Evolutionary conservation across 2,329 filamentous ascomycete genomes (phyloP).

Genomic region (Nemania abortiva): DNA sequence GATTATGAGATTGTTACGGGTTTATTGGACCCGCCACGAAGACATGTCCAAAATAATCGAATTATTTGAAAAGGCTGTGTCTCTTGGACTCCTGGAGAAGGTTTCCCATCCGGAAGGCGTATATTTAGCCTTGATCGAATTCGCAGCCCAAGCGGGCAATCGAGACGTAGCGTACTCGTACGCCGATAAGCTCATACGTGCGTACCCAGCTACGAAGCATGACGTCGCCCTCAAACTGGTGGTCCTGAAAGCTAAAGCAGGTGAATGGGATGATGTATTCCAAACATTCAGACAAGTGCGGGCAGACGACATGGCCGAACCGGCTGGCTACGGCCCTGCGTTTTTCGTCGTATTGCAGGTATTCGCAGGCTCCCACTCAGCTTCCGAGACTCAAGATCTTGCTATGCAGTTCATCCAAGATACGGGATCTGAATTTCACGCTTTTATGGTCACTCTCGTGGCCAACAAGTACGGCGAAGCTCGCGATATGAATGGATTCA

Average conservation of each 20-base stretch:
- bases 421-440: conserved; percentile 53
- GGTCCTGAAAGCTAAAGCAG: conserved; percentile 53
- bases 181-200: conserved; percentile 45
- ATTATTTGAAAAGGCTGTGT: conserved; percentile 49
- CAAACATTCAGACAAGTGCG: conserved; percentile 50
- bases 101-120: conserved; percentile 48
- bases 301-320: conserved; percentile 27
- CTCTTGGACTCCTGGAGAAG: conserved; percentile 43
- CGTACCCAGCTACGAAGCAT: conserved; percentile 45
- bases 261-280: conserved; percentile 58
- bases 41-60: conserved; percentile 45
- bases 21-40: conserved; percentile 51
- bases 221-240: conserved; percentile 55
- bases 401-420: conserved; percentile 53
- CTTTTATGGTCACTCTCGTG: conserved; percentile 56
- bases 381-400: conserved; percentile 57
- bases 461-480: conserved; percentile 58
- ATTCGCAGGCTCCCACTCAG: conserved; percentile 56
- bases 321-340: conserved; percentile 47
- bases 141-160: conserved; percentile 54
- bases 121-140: conserved; percentile 57
- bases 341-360: conserved; percentile 57
- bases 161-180: conserved; percentile 50
- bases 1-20: conserved; percentile 54
- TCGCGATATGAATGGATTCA: conserved; percentile 55